A percentile compares a stretch with the other conserved stretches of the same genome.
Evolutionary conservation across 2,329 filamentous ascomycete genomes (phyloP).

Genomic region (Colletotrichum kahawae): DNA sequence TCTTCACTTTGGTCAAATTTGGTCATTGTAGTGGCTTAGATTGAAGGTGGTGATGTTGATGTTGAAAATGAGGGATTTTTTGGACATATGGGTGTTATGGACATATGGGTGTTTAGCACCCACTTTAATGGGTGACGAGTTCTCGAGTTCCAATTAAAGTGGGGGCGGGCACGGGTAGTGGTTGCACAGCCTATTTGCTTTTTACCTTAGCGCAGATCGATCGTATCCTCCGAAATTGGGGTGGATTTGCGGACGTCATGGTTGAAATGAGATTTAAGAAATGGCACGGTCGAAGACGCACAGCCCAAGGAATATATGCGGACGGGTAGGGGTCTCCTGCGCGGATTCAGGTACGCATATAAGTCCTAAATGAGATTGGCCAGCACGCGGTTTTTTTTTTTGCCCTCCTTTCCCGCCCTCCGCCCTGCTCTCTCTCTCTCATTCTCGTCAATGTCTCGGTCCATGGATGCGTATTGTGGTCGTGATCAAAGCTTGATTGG

Average conservation of each 20-base stretch:
- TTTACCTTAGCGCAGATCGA: slow-evolving; percentile 19
- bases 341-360: neutral
- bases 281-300: neutral
- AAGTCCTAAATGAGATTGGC: neutral
- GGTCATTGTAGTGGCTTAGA: too few relatives aligned
- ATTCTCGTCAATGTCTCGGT: neutral
- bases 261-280: slow-evolving; percentile 13
- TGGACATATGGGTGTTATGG: too few relatives aligned
- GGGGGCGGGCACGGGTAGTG: too few relatives aligned
- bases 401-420: too few relatives aligned
- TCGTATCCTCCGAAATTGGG: slow-evolving; percentile 21
- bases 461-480: neutral
- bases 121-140: too few relatives aligned
- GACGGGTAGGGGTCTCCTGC: neutral
- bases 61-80: too few relatives aligned
- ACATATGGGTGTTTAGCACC: too few relatives aligned
- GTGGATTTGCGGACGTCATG: slow-evolving; percentile 20
- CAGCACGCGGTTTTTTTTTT: neutral
- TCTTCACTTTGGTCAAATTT: too few relatives aligned
- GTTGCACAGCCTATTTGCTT: slow-evolving; percentile 5
- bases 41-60: too few relatives aligned
- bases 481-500: slow-evolving; percentile 1
- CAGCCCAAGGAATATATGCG: neutral
- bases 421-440: neutral
- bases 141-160: too few relatives aligned